Evolutionary conservation across 2,329 filamentous ascomycete species (phyloP).

Genomic region (Fusarium sp.): DNA sequence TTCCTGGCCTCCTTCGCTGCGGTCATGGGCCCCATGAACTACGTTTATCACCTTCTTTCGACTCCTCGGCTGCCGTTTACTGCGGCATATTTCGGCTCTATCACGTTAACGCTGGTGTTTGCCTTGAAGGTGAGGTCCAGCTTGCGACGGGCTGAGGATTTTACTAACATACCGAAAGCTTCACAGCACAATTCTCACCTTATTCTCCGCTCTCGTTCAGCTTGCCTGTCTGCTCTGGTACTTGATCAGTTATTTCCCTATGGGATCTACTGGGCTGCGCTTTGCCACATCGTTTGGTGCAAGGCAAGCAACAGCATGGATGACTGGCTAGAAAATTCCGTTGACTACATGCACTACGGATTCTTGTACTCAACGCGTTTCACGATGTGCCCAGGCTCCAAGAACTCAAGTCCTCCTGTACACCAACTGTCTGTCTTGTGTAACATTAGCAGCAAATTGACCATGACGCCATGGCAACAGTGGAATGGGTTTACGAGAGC

Average conservation of each 20-base stretch:
- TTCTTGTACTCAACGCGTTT: not conserved
- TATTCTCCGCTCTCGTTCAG: constrained; percentile 85
- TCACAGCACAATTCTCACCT: constrained; percentile 83
- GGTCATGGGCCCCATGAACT: constrained; percentile 89
- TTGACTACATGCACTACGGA: not conserved
- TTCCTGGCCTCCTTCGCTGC: constrained; percentile 94
- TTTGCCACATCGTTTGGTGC: constrained; percentile 88
- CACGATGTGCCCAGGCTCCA: not conserved
- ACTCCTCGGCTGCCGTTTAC: constrained; percentile 90
- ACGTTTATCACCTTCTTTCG: constrained; percentile 85
- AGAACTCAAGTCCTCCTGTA: not conserved
- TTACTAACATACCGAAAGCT: constrained; percentile 63
- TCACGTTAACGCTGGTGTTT: constrained; percentile 89
- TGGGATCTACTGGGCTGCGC: constrained; percentile 89
- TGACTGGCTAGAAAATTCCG: constrained; percentile 68
- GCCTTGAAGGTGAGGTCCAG: constrained; percentile 82
- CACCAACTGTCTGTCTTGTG: constrained; percentile 3
- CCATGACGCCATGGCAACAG: not conserved
- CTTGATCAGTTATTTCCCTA: constrained; percentile 95
- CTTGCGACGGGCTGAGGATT: not conserved
- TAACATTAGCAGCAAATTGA: constrained; percentile 7
- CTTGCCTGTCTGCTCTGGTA: constrained; percentile 89
- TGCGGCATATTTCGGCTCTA: constrained; percentile 92
- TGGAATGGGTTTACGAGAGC: not conserved
- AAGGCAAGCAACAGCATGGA: constrained; percentile 85